phyloP scores from a whole-genome alignment of 805 yeast genomes.

The Myxozyma geophila region DNA sequence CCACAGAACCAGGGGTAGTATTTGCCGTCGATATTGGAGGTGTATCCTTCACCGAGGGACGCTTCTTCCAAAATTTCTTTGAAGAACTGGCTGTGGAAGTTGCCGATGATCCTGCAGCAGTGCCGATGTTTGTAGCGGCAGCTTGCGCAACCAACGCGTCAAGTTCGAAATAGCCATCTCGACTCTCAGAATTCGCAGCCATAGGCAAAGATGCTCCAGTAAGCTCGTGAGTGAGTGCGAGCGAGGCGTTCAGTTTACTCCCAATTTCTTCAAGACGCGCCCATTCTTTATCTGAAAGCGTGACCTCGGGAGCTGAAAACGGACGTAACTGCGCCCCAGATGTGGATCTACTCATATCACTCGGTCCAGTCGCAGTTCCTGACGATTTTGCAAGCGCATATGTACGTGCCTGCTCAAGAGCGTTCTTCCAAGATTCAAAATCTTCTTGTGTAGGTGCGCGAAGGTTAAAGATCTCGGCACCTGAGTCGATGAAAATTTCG shows the following conservation, averaged over 20 bases:
- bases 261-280: conserved; percentile 18
- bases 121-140: not conserved
- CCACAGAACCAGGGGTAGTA: not conserved
- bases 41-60: conserved; percentile 9
- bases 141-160: conserved; percentile 18
- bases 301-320: conserved; percentile 1
- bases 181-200: not conserved
- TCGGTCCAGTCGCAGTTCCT: not conserved
- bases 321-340: conserved; percentile 1
- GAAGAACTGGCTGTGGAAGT: not conserved
- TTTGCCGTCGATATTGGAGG: not conserved
- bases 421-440: conserved; percentile 82
- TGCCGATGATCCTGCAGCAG: not conserved
- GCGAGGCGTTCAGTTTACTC: conserved; percentile 13
- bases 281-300: conserved; percentile 11
- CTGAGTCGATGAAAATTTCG: conserved; percentile 85
- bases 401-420: conserved; percentile 44
- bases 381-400: conserved; percentile 11
- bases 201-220: not conserved
- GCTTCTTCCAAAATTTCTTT: conserved; percentile 11
- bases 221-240: conserved; percentile 3
- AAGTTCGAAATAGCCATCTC: conserved; percentile 16
- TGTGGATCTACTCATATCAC: not conserved
- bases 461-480: conserved; percentile 91
- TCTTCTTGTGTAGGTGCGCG: conserved; percentile 68